Evolutionary conservation across 2,329 filamentous ascomycete species (phyloP).

Genomic region (Zasmidium cellare): DNA sequence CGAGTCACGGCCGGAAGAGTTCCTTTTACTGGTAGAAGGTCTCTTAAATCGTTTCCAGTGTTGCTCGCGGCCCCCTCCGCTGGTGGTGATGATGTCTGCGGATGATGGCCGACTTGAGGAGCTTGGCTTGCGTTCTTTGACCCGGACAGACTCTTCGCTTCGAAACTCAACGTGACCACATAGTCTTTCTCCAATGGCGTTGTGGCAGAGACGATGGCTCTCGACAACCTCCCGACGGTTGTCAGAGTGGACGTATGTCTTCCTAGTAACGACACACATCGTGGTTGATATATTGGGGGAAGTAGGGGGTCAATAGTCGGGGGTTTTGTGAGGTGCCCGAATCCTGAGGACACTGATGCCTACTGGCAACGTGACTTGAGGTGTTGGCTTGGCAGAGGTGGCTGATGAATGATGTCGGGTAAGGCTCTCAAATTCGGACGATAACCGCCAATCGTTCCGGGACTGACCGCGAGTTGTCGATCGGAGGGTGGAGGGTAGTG

Average conservation of each 20-base stretch:
- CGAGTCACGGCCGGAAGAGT: slow-evolving; percentile 16
- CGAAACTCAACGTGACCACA: slow-evolving; percentile 23
- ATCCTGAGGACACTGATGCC: neutral
- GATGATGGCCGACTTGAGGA: slow-evolving; percentile 11
- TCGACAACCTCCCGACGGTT: slow-evolving; percentile 22
- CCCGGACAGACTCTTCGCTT: slow-evolving; percentile 14
- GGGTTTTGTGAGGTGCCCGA: neutral
- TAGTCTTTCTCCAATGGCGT: slow-evolving; percentile 19
- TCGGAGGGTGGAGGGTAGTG: neutral
- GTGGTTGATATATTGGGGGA: neutral
- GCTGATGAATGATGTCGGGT: slow-evolving; percentile 10
- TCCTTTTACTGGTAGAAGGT: slow-evolving; percentile 18
- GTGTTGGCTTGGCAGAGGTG: slow-evolving; percentile 10
- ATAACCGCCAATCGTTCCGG: slow-evolving; percentile 4
- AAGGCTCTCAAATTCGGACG: slow-evolving; percentile 4
- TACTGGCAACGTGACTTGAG: neutral
- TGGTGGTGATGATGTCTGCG: slow-evolving; percentile 23
- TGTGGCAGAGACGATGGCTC: slow-evolving; percentile 23
- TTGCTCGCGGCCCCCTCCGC: slow-evolving; percentile 22
- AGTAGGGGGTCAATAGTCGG: neutral
- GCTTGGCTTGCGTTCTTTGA: slow-evolving; percentile 22
- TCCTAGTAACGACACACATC: slow-evolving; percentile 35
- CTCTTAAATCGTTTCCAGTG: slow-evolving; percentile 25
- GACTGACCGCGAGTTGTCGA: neutral
- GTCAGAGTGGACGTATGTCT: slow-evolving; percentile 28